Percentiles rank a stretch among this genome's conserved stretches.
These are phyloP conservation scores for Rachicladosporium sp. DNA, from an alignment of 2,329 filamentous ascomycete genomes.

Conservation along the genomic window DNA sequence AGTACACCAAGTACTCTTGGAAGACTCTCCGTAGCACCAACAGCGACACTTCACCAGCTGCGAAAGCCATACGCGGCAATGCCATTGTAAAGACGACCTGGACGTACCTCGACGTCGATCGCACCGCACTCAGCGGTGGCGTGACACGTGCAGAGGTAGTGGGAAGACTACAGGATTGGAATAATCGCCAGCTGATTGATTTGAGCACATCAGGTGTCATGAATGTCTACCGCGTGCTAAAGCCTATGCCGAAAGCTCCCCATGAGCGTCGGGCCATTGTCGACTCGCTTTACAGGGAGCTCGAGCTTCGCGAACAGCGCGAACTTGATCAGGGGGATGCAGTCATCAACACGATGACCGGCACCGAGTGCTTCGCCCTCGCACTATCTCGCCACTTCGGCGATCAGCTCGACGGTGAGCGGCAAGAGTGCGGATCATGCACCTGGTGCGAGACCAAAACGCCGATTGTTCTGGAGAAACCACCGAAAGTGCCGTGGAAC, in stretches of 20 bases:
- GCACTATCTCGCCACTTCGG: conserved; percentile 47
- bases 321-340: conserved; percentile 39
- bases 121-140: conserved; percentile 15
- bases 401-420: conserved; percentile 35
- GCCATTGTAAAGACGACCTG: conserved; percentile 32
- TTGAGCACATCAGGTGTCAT: conserved; percentile 41
- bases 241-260: conserved; percentile 32
- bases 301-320: conserved; percentile 42
- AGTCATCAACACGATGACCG: conserved; percentile 43
- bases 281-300: conserved; percentile 33
- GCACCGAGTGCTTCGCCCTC: conserved; percentile 38
- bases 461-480: conserved; percentile 26
- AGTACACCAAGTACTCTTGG: conserved; percentile 46
- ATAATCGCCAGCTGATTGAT: conserved; percentile 38
- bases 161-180: conserved; percentile 42
- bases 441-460: conserved; percentile 32
- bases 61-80: conserved; percentile 31
- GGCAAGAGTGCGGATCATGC: conserved; percentile 43
- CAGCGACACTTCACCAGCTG: conserved; percentile 30
- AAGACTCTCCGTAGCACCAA: conserved; percentile 21
- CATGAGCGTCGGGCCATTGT: conserved; percentile 28
- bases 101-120: conserved; percentile 39
- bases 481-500: conserved; percentile 30
- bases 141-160: conserved; percentile 38
- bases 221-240: conserved; percentile 42